These are phyloP conservation scores for Hibiscus mutabilis DNA, from an alignment of 345 rosid species.

Conservation along the genomic window DNA sequence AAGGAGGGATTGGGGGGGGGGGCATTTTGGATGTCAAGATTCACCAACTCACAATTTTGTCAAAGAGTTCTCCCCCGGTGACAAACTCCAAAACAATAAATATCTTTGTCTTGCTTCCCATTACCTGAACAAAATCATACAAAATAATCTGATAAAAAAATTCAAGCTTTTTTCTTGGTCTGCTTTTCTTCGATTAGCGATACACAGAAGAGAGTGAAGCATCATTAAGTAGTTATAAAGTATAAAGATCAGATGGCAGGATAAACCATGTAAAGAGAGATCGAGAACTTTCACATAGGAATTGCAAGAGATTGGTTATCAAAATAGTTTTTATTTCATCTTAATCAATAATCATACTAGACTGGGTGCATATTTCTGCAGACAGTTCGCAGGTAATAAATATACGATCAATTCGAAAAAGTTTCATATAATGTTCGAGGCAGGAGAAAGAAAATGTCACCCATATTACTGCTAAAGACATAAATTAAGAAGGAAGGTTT, in stretches of 20 bases:
- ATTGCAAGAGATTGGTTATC: background rate
- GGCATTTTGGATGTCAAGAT: background rate
- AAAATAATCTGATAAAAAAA: background rate
- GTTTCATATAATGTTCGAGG: no score
- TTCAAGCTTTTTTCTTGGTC: background rate
- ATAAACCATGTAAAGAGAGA: background rate
- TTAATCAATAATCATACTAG: background rate
- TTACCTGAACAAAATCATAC: slow-evolving; percentile 36
- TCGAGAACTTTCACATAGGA: background rate
- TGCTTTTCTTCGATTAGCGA: background rate
- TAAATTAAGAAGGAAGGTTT: background rate
- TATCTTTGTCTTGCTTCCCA: slow-evolving; percentile 75
- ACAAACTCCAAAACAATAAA: slow-evolving; percentile 65
- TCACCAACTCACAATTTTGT: slow-evolving; percentile 58
- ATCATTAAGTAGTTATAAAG: background rate
- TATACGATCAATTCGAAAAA: no score
- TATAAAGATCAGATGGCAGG: background rate
- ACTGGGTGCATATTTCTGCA: background rate
- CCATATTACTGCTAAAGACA: background rate
- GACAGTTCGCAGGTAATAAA: background rate
- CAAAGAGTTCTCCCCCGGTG: slow-evolving; percentile 81
- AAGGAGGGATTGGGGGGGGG: no score
- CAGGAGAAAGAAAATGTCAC: no score
- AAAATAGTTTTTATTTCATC: background rate
- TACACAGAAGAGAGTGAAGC: background rate